Evolutionary conservation across 2,329 filamentous ascomycete species (phyloP), one percentile per base, ranked within the genome.

Genomic region (Lomentospora prolificans): DNA sequence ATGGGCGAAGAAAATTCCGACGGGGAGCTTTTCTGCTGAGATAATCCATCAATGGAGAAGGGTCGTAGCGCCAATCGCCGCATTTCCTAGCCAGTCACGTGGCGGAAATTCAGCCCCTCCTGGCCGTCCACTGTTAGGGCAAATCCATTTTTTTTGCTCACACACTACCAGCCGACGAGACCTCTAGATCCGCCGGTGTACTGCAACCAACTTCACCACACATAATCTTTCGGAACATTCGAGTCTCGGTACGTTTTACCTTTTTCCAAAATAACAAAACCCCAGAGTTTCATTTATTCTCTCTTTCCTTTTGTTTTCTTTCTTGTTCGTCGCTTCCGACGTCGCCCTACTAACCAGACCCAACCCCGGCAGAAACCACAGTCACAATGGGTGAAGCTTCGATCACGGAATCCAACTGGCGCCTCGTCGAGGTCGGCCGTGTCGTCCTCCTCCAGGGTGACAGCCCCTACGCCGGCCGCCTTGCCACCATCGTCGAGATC

Each of bases 341-440:
- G 14, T 19, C 50, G 5, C 7, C 50, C 24, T 51, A 27, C 55
- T 52, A 51, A 51, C 55, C 10, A 27, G 17, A 12, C 22, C 7
- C 50, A 19, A n/a, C 14, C 36, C 25, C 31, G 46, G 30, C 25
- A 36, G 19, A 56, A 22, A 31, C 30, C 31, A 56, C 9, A 56
- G 6, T 53, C 73, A 86, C 76, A 83, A 90, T 90, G 87, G 85
- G 86, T 78, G 85, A 89, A 80, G 85, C 87, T 78, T 79, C 85
- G 71, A 85, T 91, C 77, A 85, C 86, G 78, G 79, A 84, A 75
- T 87, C 87, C 72, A 82, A 85, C 75, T 95, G 90, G 90, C 91
- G 91, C 82, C 83, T 90, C 77, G 91, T 99, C 75, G 91, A 99
- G 86, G 89, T 96, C 76, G 94, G 94, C 85, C 90, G 94, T 74